Evolutionary conservation across 2,329 filamentous ascomycete genomes (phyloP), one percentile per base, ranked within the genome.

Genomic region (Salinomyces thailandicus): DNA sequence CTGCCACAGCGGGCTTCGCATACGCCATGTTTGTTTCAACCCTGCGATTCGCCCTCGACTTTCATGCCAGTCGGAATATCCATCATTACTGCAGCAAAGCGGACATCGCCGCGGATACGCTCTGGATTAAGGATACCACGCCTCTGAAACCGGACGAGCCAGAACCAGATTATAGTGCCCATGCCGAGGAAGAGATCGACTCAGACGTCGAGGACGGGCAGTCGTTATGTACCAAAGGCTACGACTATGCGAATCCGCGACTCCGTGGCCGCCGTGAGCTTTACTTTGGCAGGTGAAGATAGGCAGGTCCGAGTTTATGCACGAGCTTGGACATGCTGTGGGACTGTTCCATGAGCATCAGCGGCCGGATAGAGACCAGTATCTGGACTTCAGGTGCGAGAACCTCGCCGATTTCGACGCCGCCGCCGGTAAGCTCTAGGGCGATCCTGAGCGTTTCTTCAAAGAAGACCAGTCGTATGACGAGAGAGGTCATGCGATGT

Each of bases 1-100:
- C 33, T 6, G 45, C 43, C n/a, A 32, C 43, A 9, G 30, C 37
- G 8, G 39, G 36, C 20, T 51, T 45, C 43, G 28, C 18, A 8
- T 36, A 38, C 5, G 48, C 48, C 9, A 43, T 43, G 26, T 15
- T 14, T 1, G 33, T 37, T n/a, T 44, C 19, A 6, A 28, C 37
- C 2, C 20, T 51, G 18, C 18, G 18, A 1, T 42, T 49, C 15
- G 35, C 37, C 0, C 43, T 43, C 3, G 48, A 46, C 24, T 36
- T 36, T 37, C 18, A 36, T n/a, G 9, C 27, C 15, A 6, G 18
- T 7, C 7, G n/a, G 7, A 24, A 24, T 24, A 7, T n/a, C n/a
- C 20, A 24, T n/a, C 7, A 7, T 7, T 24, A 24, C 20, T 24
- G 20, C 20, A 24, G n/a, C n/a, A n/a, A 7, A n/a, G 7, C 20